Conservation (phyloP, 2,329 filamentous ascomycete species). For the Daldinia sp. region DNA sequence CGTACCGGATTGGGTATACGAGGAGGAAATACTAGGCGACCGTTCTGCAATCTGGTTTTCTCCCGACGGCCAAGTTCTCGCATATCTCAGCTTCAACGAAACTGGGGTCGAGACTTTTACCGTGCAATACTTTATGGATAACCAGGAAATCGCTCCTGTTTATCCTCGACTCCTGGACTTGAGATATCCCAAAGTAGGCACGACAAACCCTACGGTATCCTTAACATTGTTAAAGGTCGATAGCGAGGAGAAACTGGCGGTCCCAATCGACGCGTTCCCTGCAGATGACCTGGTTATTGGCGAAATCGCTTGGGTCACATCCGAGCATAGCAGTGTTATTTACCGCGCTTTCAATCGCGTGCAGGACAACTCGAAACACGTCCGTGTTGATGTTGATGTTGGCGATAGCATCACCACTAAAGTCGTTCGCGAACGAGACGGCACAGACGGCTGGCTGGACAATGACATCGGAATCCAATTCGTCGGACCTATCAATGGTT, state of each 20-base stretch:
- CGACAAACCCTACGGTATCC: constrained; percentile 69
- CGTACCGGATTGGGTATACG: constrained; percentile 71
- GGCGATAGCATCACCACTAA: constrained; percentile 54
- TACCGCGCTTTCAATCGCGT: constrained; percentile 74
- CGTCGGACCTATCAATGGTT: constrained; percentile 55
- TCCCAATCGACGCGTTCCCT: constrained; percentile 65
- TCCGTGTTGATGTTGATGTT: constrained; percentile 67
- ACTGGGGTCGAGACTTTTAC: constrained; percentile 72
- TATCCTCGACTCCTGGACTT: constrained; percentile 71
- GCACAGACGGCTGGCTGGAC: constrained; percentile 68
- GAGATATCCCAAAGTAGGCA: constrained; percentile 74
- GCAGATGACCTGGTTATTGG: constrained; percentile 70
- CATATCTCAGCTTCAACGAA: constrained; percentile 67
- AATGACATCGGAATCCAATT: constrained; percentile 65
- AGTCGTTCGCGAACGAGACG: constrained; percentile 64
- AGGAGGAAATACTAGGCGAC: constrained; percentile 64
- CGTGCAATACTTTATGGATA: constrained; percentile 72
- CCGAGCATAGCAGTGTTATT: constrained; percentile 65
- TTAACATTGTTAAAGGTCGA: constrained; percentile 66
- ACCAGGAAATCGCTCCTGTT: constrained; percentile 62
- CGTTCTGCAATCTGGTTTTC: constrained; percentile 64
- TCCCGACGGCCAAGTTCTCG: constrained; percentile 62
- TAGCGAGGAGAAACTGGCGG: constrained; percentile 52
- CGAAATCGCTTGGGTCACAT: constrained; percentile 73
- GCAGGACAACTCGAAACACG: constrained; percentile 69